Evolutionary conservation across 163 green algal genomes (phyloP).

Genomic region (Chloroidium sp.): DNA sequence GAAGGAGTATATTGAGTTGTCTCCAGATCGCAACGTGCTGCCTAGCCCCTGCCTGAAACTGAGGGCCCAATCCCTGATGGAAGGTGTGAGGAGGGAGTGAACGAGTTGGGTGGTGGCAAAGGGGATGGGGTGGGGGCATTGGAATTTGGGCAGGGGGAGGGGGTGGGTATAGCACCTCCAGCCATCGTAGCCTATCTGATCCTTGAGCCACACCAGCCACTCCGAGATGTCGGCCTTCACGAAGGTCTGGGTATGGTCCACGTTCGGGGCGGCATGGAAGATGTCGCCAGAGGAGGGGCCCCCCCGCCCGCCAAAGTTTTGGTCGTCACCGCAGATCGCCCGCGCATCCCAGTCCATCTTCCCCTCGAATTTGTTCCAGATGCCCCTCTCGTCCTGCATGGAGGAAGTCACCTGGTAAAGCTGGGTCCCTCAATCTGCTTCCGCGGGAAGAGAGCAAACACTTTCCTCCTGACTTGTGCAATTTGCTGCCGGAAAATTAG

Average conservation of each 20-base stretch:
- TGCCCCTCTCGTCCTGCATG: conserved; percentile 31
- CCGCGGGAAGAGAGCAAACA: no score
- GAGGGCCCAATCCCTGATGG: no score
- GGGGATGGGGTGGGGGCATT: no score
- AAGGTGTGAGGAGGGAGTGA: no score
- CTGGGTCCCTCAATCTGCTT: no score
- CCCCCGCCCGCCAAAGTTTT: conserved; percentile 21
- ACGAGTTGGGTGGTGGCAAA: no score
- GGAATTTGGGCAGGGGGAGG: not conserved
- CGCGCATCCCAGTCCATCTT: conserved; percentile 52
- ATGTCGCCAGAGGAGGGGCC: conserved; percentile 34
- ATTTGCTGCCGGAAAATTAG: no score
- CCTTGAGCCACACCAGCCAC: conserved; percentile 69
- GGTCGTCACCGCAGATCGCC: conserved; percentile 57
- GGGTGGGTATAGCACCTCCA: conserved; percentile 35
- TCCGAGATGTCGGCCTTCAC: conserved; percentile 57
- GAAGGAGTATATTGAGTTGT: no score
- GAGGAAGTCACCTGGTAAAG: no score
- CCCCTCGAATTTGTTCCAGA: conserved; percentile 57
- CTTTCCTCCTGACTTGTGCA: no score
- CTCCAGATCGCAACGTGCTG: no score
- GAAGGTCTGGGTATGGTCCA: conserved; percentile 71
- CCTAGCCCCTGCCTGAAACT: no score
- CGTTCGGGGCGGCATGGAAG: conserved; percentile 76
- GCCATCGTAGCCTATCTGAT: conserved; percentile 66